Percentiles rank a stretch among this genome's conserved stretches.
phyloP scores from a whole-genome alignment of 352 stramenopile genomes.

The Pythium brachiatum region DNA sequence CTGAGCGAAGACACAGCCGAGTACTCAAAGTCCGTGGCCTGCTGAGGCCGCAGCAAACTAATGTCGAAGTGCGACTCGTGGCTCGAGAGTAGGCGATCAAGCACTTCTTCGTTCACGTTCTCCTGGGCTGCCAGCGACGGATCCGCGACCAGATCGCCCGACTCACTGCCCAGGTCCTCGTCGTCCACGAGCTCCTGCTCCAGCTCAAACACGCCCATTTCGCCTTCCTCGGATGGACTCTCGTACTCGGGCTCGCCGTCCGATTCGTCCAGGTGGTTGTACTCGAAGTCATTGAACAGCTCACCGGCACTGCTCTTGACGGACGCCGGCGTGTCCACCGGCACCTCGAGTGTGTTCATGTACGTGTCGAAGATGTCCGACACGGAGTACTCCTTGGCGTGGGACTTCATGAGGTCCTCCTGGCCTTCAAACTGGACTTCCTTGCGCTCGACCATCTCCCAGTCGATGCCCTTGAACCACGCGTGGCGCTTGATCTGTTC shows the following conservation, averaged over 20 bases:
- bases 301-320: slow-evolving; percentile 69
- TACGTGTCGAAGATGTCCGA: slow-evolving; percentile 85
- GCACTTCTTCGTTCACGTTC: slow-evolving; percentile 12
- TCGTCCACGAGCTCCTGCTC: slow-evolving; percentile 28
- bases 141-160: slow-evolving; percentile 11
- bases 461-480: slow-evolving; percentile 88
- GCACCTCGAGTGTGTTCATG: slow-evolving; percentile 85
- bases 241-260: slow-evolving; percentile 37
- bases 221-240: slow-evolving; percentile 39
- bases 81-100: slow-evolving; percentile 30
- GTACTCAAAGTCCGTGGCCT: slow-evolving; percentile 63
- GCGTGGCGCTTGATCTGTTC: slow-evolving; percentile 85
- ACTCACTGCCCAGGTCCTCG: slow-evolving; percentile 20
- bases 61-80: slow-evolving; percentile 72
- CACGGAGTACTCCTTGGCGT: slow-evolving; percentile 79
- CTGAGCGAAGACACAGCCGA: slow-evolving; percentile 63
- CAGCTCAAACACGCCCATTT: slow-evolving; percentile 24
- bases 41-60: slow-evolving; percentile 61
- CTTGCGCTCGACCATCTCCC: slow-evolving; percentile 66
- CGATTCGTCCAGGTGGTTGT: slow-evolving; percentile 77
- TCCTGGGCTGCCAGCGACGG: slow-evolving; percentile 1
- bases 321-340: slow-evolving; percentile 78
- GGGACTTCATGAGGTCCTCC: slow-evolving; percentile 72
- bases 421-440: slow-evolving; percentile 66
- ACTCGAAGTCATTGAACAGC: slow-evolving; percentile 80